Evolutionary conservation across 1,284 basidiomycete species (phyloP).

Genomic region (Cryptococcus sp.): DNA sequence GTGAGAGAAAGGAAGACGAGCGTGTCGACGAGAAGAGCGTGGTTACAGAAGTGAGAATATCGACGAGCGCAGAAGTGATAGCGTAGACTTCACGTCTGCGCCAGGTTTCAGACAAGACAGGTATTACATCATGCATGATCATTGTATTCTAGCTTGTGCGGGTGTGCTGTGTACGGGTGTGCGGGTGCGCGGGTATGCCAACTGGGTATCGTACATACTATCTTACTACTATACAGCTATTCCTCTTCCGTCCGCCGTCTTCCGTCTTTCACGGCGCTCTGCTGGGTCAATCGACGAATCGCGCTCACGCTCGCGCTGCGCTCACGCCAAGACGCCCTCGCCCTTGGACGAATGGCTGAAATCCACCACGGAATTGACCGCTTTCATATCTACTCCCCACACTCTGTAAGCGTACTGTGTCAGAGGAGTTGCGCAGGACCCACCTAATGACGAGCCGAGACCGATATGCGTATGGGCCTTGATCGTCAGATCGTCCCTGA

Average conservation of each 20-base stretch:
- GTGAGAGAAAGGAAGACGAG: slow-evolving; percentile 3
- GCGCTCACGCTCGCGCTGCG: not conserved
- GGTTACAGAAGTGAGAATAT: not conserved
- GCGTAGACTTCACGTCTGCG: not conserved
- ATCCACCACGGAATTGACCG: slow-evolving; percentile 47
- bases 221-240: not conserved
- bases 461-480: slow-evolving; percentile 65
- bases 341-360: slow-evolving; percentile 45
- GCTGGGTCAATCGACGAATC: not conserved
- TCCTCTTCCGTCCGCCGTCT: not conserved
- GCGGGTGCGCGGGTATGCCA: not conserved
- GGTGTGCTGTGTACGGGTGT: not conserved
- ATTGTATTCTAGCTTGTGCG: slow-evolving; percentile 14
- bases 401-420: not conserved
- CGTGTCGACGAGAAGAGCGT: slow-evolving; percentile 5
- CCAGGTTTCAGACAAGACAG: not conserved
- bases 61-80: not conserved
- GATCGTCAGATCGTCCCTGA: slow-evolving; percentile 63
- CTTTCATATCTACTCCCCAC: slow-evolving; percentile 40
- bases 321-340: slow-evolving; percentile 35
- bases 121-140: slow-evolving; percentile 18
- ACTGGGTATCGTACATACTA: not conserved
- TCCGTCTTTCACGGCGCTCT: no score
- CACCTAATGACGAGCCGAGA: slow-evolving; percentile 69
- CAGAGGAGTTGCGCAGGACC: slow-evolving; percentile 35